Evolutionary conservation across 352 stramenopile genomes (phyloP), one percentile per base, ranked within the genome.

Genomic region (Blastocystis sp.): DNA sequence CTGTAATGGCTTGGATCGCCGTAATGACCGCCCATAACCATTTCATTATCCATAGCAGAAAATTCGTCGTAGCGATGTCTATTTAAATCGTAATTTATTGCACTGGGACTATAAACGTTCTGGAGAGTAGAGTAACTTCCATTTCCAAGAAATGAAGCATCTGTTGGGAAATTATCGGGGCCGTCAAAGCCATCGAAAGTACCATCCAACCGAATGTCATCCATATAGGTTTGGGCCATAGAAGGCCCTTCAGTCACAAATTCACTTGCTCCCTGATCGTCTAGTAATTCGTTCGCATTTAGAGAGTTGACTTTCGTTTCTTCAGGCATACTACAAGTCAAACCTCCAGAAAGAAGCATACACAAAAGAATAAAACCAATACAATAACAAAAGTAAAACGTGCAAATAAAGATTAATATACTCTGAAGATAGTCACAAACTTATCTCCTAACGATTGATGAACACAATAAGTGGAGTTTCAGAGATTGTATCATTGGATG

Each of bases 401-500:
- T 59, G 30, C 30, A 34, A 59, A n/a, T 13, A 13, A 59, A 59
- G 50, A 59, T n/a, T 34, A 34, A 34, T 34, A 34, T 34, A 34
- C 30, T 34, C 30, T 34, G 30, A 34, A 34, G 30, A 34, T 34
- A 34, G 30, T 34, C 30, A 34, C 30, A 34, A 34, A 34, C 30
- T 34, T 34, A 34, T 34, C 30, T 34, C 30, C 30, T 34, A 34
- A 34, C 30, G 30, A 34, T 34, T 34, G 30, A 59, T 59, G 50
- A 59, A 59, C 50, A 59, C 50, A 59, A 59, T 59, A 59, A n/a
- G 11, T n/a, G 50, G 50, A 59, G 50, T 59, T 59, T 59, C 50
- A 59, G 20, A n/a, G 2, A 13, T n/a, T n/a, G 68, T 41, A 9
- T 85, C 53, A 85, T 85, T 85, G 73, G 73, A 62, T 43, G 73